phyloP scores from a whole-genome alignment of 345 rosid genomes.

The rapeseed (Brassica napus) region DNA sequence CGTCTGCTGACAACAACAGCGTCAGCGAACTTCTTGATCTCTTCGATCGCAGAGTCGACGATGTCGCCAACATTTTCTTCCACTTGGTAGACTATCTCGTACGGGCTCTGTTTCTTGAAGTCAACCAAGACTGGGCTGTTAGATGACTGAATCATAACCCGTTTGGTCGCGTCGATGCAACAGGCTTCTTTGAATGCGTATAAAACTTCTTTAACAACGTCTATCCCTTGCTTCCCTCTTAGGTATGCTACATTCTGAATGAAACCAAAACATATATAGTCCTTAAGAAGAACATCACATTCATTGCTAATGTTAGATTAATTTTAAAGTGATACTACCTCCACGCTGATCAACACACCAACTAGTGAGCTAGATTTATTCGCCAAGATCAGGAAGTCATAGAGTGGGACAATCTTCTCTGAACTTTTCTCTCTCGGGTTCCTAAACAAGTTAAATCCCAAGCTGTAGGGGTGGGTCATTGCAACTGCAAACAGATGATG shows the following conservation, averaged over 20 bases:
- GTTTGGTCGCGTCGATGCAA: constrained; percentile 46
- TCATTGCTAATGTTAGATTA: background rate
- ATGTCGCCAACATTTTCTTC: constrained; percentile 66
- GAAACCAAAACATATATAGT: constrained; percentile 16
- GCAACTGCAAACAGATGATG: constrained; percentile 50
- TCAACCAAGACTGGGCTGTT: constrained; percentile 67
- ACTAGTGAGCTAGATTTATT: constrained; percentile 57
- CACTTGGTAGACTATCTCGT: constrained; percentile 63
- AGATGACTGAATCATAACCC: constrained; percentile 81
- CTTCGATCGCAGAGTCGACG: constrained; percentile 45
- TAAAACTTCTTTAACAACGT: constrained; percentile 54
- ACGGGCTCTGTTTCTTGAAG: constrained; percentile 52
- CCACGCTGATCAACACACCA: constrained; percentile 77
- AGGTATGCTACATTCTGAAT: constrained; percentile 77
- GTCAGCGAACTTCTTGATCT: constrained; percentile 67
- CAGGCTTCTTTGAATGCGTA: constrained; percentile 58
- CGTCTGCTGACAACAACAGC: constrained; percentile 59
- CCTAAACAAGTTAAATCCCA: constrained; percentile 42
- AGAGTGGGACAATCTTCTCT: constrained; percentile 54
- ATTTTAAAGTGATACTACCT: constrained; percentile 50
- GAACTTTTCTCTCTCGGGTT: constrained; percentile 56
- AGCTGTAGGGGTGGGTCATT: constrained; percentile 54
- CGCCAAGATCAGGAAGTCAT: constrained; percentile 67
- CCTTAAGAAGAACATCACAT: background rate
- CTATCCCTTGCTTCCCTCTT: constrained; percentile 51